Percentiles rank a stretch among this genome's conserved stretches.
Evolutionary conservation across 2,329 filamentous ascomycete species (phyloP).

Genomic region (Neonectria faginata): DNA sequence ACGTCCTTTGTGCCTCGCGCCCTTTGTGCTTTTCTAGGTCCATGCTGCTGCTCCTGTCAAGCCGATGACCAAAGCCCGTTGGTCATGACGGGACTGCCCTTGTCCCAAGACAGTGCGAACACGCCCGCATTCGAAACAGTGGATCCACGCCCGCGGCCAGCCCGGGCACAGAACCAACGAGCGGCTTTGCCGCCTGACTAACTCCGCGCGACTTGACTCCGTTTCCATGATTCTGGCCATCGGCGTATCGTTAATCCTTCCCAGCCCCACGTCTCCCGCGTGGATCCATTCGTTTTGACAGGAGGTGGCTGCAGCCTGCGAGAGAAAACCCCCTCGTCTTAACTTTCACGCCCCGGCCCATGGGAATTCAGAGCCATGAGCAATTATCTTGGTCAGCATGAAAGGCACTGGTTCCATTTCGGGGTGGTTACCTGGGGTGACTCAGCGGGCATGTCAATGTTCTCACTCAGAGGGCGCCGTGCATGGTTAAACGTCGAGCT

Average conservation of each 20-base stretch:
- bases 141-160: conserved; percentile 8
- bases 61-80: neutral
- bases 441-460: neutral
- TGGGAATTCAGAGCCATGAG: too few relatives aligned
- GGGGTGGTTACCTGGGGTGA: neutral
- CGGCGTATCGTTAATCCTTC: conserved; percentile 2
- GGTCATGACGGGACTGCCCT: neutral
- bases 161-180: conserved; percentile 12
- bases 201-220: neutral
- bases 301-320: conserved; percentile 7
- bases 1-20: neutral
- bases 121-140: neutral
- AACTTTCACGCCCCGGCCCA: neutral
- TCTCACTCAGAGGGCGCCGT: too few relatives aligned
- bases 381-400: neutral
- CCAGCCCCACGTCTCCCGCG: conserved; percentile 2
- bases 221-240: neutral
- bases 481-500: neutral
- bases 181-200: conserved; percentile 18
- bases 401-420: neutral
- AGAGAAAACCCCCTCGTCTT: too few relatives aligned
- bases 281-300: neutral
- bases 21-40: neutral
- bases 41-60: neutral
- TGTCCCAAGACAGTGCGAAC: neutral